phyloP scores from a whole-genome alignment of 2,329 filamentous ascomycete species.

The Penicillium aurantiogriseum region DNA sequence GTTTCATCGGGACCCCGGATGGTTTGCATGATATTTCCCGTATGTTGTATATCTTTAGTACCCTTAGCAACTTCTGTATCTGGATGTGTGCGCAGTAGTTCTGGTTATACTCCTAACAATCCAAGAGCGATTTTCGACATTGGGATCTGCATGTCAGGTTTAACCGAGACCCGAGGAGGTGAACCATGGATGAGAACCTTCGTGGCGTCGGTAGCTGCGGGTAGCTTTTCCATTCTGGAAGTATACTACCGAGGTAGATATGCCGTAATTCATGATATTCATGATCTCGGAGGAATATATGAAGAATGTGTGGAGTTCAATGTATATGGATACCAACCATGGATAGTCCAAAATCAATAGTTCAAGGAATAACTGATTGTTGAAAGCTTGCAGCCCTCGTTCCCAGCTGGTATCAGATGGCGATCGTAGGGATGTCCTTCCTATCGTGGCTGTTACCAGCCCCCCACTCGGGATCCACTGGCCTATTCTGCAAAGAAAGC shows the following conservation, averaged over 20 bases:
- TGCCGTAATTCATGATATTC: no score
- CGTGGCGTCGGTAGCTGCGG: background rate
- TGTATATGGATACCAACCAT: no score
- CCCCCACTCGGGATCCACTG: background rate
- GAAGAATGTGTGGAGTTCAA: background rate
- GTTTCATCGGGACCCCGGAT: background rate
- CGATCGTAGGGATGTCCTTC: conserved; percentile 6
- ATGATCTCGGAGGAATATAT: background rate
- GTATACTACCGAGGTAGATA: no score
- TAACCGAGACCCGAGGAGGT: background rate
- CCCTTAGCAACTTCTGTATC: background rate
- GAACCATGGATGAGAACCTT: background rate
- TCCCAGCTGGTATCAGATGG: background rate
- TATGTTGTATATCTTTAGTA: no score
- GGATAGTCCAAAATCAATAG: background rate
- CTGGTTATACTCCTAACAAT: background rate
- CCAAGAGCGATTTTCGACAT: background rate
- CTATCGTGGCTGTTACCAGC: background rate
- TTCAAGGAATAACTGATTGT: background rate
- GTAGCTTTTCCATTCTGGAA: background rate
- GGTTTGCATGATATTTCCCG: background rate
- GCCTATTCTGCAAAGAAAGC: background rate
- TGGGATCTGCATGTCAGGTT: conserved; percentile 3
- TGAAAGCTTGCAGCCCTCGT: background rate
- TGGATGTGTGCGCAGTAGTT: background rate